phyloP scores from a whole-genome alignment of 345 rosid species.

The Adansonia digitata region DNA sequence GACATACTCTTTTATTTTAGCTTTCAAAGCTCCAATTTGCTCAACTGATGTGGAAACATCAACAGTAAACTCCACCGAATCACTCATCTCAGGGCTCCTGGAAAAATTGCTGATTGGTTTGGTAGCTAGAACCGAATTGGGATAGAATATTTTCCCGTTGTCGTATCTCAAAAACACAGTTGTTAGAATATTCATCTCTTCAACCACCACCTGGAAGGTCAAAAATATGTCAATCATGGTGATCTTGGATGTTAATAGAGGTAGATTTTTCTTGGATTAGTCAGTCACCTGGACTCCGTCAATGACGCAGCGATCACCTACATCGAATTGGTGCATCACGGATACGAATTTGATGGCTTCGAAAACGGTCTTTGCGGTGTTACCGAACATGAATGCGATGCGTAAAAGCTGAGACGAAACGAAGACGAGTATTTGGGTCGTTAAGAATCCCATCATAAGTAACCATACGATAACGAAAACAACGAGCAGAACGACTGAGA shows the following conservation, averaged over 20 bases:
- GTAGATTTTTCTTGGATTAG: neutral
- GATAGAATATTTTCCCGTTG: constrained; percentile 54
- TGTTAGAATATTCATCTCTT: constrained; percentile 63
- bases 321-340: constrained; percentile 65
- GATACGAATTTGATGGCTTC: constrained; percentile 79
- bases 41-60: constrained; percentile 53
- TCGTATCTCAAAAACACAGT: constrained; percentile 56
- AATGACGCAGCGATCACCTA: constrained; percentile 62
- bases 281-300: constrained; percentile 54
- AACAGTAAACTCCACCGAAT: constrained; percentile 51
- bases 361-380: constrained; percentile 50
- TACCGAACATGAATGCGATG: constrained; percentile 51
- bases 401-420: constrained; percentile 57
- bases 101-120: constrained; percentile 53
- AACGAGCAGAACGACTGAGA: constrained; percentile 33
- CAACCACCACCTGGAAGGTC: constrained; percentile 52
- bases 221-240: constrained; percentile 4
- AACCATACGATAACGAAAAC: constrained; percentile 40
- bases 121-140: constrained; percentile 44
- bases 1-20: constrained; percentile 42
- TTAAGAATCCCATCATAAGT: constrained; percentile 53
- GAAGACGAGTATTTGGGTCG: constrained; percentile 45
- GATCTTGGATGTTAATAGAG: neutral
- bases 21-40: constrained; percentile 39
- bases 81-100: constrained; percentile 70